These are phyloP conservation scores for Marvania coccoides DNA, from an alignment of 139 green algal species.

Conservation along the genomic window DNA sequence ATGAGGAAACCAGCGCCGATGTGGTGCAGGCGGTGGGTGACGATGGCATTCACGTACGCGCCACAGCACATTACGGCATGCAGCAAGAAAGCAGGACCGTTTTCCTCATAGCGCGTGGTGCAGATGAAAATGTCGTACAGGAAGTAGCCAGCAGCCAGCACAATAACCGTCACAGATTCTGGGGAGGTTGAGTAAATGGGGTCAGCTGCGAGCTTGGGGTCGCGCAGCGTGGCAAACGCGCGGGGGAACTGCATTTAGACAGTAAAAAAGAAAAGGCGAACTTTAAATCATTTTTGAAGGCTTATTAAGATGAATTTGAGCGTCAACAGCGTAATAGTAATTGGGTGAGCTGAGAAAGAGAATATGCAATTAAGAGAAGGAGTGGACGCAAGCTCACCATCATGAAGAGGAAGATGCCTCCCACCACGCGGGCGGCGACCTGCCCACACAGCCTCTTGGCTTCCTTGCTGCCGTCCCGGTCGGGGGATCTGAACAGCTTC, in stretches of 20 bases:
- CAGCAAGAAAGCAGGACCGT: conserved; percentile 19
- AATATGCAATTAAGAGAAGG: too few species aligned
- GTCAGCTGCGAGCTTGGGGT: background rate
- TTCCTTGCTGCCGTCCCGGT: background rate
- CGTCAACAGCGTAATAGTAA: too few species aligned
- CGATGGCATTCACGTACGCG: conserved; percentile 3
- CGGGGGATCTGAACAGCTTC: background rate
- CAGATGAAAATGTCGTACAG: conserved; percentile 18
- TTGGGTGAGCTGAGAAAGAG: too few species aligned
- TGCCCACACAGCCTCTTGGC: conserved; percentile 1
- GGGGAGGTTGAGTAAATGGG: background rate
- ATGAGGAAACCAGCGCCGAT: conserved; percentile 17
- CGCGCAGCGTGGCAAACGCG: background rate
- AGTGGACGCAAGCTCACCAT: background rate
- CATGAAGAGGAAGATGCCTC: background rate
- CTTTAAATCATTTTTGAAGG: too few species aligned
- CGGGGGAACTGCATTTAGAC: background rate
- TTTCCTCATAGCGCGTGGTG: conserved; percentile 8
- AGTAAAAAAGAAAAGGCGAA: background rate
- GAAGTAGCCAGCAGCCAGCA: conserved; percentile 17
- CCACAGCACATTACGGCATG: conserved; percentile 20
- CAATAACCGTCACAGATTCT: background rate
- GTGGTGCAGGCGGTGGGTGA: conserved; percentile 23
- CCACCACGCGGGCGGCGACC: background rate
- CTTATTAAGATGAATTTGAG: too few species aligned